Base-by-base conservation (phyloP, 352 stramenopile genomes). In the Pythium aristosporum region DNA sequence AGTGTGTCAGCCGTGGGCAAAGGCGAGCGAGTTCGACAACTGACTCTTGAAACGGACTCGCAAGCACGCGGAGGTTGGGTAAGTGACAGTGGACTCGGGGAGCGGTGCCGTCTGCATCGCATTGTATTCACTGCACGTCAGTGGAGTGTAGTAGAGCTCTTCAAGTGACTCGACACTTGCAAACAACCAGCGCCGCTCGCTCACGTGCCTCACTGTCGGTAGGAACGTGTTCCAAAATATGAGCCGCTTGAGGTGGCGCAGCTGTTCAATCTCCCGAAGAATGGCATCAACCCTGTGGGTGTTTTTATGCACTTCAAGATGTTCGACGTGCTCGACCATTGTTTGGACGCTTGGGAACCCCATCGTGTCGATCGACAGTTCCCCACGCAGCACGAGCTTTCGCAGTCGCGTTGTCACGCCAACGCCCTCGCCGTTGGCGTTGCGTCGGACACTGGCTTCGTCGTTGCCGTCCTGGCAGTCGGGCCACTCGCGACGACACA, bases 21-120 rank as follows among this genome's bases (percentile, higher is more conserved):
- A 30, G 23, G 13, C 18, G 37, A 2, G 41, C 41, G 13, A 51
- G 39, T 23, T 18, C 39, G 18, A 9, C 18, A 13, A 51, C 18
- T 8, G 36, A 39, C 21, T 46, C 37, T 9, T 51, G 39, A 7
- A 41, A 41, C 6, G 42, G 54, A 39, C 54, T 61, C 9, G 54
- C 54, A 16, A 61, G 54, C 36, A 51, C 54, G 23, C 54, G 39
- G 3, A 61, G 51, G 3, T 57, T 57, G 5, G 34, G 20, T 11
- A 47, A n/a, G 5, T 34, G n/a, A 21, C 30, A 10, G 15, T 20
- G 9, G 5, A 57, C 32, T 34, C 32, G 47, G 32, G 32, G 9
- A 36, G 9, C 32, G 32, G 9, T 36, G 32, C 32, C n/a, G 16
- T 9, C 7, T 32, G 51, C 8, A 47, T 18, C 48, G 9, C 32